Percentiles rank a stretch among this genome's conserved stretches.
Evolutionary conservation across 257 asterid genomes (phyloP).

Genomic region (Cynanchum wilfordii): DNA sequence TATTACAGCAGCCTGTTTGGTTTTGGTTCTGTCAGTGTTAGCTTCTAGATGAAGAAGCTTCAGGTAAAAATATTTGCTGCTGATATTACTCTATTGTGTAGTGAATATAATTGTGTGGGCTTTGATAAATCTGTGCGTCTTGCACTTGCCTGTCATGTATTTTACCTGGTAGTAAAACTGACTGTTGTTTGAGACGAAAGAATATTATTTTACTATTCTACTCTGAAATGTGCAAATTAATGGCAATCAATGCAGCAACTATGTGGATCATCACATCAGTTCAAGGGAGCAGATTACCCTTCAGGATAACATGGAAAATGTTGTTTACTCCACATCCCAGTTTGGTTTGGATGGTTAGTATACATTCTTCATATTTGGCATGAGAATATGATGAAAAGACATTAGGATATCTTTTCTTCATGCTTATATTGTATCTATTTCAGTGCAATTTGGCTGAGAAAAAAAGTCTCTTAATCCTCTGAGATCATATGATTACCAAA

Average conservation of each 20-base stretch:
- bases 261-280: conserved; percentile 91
- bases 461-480: conserved; percentile 1
- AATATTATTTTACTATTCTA: background rate
- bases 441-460: background rate
- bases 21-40: background rate
- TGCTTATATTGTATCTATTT: background rate
- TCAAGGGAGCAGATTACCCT: conserved; percentile 98
- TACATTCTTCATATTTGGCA: conserved; percentile 10
- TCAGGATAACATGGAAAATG: conserved; percentile 87
- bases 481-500: background rate
- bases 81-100: background rate
- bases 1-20: background rate
- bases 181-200: background rate
- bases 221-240: conserved; percentile 18
- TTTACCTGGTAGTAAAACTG: background rate
- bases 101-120: background rate
- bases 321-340: conserved; percentile 72
- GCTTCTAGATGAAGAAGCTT: background rate
- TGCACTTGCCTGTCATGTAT: background rate
- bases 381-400: background rate
- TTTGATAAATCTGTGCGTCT: background rate
- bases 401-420: background rate
- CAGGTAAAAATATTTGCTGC: background rate
- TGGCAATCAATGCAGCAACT: conserved; percentile 62
- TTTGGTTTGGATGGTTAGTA: conserved; percentile 96